Evolutionary conservation across 2,329 filamentous ascomycete species (phyloP), one percentile per base, ranked within the genome.

Genomic region (Phaeosphaeriaceae sp.): DNA sequence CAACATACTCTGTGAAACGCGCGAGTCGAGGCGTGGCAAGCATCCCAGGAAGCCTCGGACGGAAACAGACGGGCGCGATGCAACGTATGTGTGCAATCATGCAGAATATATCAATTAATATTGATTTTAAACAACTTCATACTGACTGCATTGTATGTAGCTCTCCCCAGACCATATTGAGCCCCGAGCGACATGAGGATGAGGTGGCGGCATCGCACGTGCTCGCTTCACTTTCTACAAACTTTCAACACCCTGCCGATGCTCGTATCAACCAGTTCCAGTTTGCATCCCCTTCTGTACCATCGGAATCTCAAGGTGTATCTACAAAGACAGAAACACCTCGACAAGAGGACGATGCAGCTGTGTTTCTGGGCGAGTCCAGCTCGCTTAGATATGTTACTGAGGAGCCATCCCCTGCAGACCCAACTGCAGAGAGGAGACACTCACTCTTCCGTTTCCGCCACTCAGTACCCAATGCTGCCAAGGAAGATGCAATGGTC

Each of bases 341-440:
- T 13, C 57, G 54, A 54, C 56, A 59, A 50, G 61, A 70, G 56
- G 65, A 63, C 17, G 58, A 60, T 44, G 46, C 37, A 2, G 64
- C 63, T 4, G 64, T 67, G 11, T 79, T 79, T 41, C 72, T 80
- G 4, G 76, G 77, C 28, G 77, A 79, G 45, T 79, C 77, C 1
- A 79, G 73, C 41, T 78, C 79, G 1, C 70, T 81, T 34, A 76
- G 78, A 12, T 81, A 79, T 50, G 76, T 82, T 3, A 76, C 75
- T 11, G 76, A 54, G 3, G 60, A 59, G 33, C 53, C 50, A 15
- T 51, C 57, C 0, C 57, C 42, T 3, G 51, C 78, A 28, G 74
- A 35, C 26, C 21, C 79, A 41, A 66, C 63, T 34, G 46, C 50
- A 13, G 48, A 48, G 3, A 54, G 48, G 8, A 50, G 54, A 23